Percentiles rank a stretch among this genome's conserved stretches.
phyloP scores from a whole-genome alignment of 2,329 filamentous ascomycete species.

The Plectosphaerella plurivora region DNA sequence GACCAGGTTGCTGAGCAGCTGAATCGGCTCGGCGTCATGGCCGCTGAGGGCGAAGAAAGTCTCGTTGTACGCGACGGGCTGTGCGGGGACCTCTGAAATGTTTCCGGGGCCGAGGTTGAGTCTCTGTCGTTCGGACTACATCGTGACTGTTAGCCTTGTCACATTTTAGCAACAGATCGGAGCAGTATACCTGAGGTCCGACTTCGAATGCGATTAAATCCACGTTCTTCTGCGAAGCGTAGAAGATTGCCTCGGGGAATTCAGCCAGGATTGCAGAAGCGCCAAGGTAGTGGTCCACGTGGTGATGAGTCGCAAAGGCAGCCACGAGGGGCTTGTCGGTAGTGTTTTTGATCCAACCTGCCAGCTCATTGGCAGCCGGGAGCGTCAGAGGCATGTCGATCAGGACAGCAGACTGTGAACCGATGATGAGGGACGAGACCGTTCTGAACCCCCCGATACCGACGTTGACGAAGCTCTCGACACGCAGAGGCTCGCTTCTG shows the following conservation, averaged over 20 bases:
- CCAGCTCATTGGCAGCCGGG: background rate
- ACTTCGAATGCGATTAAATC: conserved; percentile 4
- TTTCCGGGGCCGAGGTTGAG: background rate
- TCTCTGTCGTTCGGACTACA: no score
- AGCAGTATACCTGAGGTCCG: background rate
- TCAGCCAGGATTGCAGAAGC: conserved; percentile 3
- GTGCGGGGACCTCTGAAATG: conserved; percentile 3
- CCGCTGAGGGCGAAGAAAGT: conserved; percentile 7
- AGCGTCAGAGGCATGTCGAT: conserved; percentile 4
- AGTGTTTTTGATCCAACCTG: conserved; percentile 5
- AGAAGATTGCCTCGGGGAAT: conserved; percentile 5
- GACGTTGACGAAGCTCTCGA: conserved; percentile 2
- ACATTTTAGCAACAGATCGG: no score
- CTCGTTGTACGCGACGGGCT: conserved; percentile 6
- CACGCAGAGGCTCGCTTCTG: background rate
- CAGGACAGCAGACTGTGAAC: conserved; percentile 4
- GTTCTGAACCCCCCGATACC: conserved; percentile 1
- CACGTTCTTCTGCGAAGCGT: conserved; percentile 1
- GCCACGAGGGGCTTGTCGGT: conserved; percentile 7
- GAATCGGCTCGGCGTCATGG: conserved; percentile 5
- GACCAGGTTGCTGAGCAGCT: conserved; percentile 1
- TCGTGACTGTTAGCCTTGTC: no score
- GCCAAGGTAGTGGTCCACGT: conserved; percentile 5
- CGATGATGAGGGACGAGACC: conserved; percentile 4
- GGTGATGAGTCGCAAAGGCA: conserved; percentile 4